Conservation (phyloP, 2,329 filamentous ascomycete genomes). For the Penicillium sp. region DNA sequence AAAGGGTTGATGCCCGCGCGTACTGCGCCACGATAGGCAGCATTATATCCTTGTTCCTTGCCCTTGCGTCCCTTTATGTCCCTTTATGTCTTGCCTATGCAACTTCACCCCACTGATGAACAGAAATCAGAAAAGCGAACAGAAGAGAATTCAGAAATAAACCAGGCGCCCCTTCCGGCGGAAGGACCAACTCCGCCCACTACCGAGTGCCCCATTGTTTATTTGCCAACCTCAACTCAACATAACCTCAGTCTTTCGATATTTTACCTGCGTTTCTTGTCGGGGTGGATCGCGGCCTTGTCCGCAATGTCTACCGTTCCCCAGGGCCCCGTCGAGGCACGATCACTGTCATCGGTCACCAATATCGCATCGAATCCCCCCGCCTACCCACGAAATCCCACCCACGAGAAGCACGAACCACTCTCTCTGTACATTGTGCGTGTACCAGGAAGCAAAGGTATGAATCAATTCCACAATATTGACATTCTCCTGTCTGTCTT, state of each 20-base stretch:
- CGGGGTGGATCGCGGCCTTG: constrained; percentile 30
- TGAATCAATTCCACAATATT: constrained; percentile 6
- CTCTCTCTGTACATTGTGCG: constrained; percentile 87
- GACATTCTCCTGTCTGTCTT: background rate
- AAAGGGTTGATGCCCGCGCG: constrained; percentile 5
- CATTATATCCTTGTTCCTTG: constrained; percentile 12
- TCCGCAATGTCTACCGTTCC: constrained; percentile 26
- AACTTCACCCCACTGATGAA: background rate
- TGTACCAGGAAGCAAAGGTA: constrained; percentile 87
- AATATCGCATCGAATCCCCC: constrained; percentile 82
- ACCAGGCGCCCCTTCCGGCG: background rate
- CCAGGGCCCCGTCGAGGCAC: constrained; percentile 65
- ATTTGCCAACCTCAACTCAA: constrained; percentile 4
- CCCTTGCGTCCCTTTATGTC: constrained; percentile 18
- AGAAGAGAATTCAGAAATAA: constrained; percentile 1
- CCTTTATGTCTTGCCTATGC: constrained; percentile 4
- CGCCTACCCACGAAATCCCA: constrained; percentile 75
- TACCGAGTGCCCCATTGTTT: constrained; percentile 24
- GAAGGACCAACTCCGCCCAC: constrained; percentile 13
- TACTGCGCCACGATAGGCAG: constrained; percentile 28
- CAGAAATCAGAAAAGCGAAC: background rate
- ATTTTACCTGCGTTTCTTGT: background rate
- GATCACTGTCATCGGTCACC: constrained; percentile 77
- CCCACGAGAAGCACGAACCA: constrained; percentile 66
- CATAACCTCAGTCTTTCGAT: background rate